phyloP scores from a whole-genome alignment of 495 filamentous ascomycete genomes.

The Penicillium parvum region DNA sequence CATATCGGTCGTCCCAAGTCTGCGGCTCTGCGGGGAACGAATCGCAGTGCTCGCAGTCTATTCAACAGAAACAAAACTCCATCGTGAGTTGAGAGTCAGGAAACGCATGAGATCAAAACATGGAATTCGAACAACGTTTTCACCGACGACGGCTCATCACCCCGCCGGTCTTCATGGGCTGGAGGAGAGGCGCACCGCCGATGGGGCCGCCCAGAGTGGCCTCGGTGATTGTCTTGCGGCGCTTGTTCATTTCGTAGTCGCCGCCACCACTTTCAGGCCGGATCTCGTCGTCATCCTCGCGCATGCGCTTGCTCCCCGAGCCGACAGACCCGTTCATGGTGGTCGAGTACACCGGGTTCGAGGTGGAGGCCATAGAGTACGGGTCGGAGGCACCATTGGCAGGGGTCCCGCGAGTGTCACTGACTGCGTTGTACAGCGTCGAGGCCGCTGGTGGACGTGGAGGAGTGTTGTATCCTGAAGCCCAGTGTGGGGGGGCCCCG shows the following conservation, averaged over 20 bases:
- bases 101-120: not conserved
- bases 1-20: not conserved
- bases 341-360: slow-evolving; percentile 52
- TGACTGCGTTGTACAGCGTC: slow-evolving; percentile 87
- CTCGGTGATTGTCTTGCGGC: slow-evolving; percentile 75
- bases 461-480: slow-evolving; percentile 73
- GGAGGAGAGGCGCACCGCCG: slow-evolving; percentile 37
- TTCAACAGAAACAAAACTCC: slow-evolving; percentile 17
- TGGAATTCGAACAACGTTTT: slow-evolving; percentile 12
- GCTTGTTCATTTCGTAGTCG: slow-evolving; percentile 73
- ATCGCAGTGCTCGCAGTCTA: slow-evolving; percentile 24
- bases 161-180: slow-evolving; percentile 43
- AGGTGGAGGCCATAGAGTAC: slow-evolving; percentile 56
- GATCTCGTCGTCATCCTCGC: slow-evolving; percentile 69
- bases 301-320: slow-evolving; percentile 69
- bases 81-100: slow-evolving; percentile 13
- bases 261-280: slow-evolving; percentile 63
- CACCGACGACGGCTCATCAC: slow-evolving; percentile 38
- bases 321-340: slow-evolving; percentile 63
- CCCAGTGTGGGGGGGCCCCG: slow-evolving; percentile 65
- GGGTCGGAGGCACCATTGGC: slow-evolving; percentile 66
- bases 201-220: slow-evolving; percentile 46
- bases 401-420: slow-evolving; percentile 67
- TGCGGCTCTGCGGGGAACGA: not conserved
- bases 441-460: slow-evolving; percentile 68